Conservation (phyloP, 768 basidiomycete genomes). For the Tulasnella sp. region DNA sequence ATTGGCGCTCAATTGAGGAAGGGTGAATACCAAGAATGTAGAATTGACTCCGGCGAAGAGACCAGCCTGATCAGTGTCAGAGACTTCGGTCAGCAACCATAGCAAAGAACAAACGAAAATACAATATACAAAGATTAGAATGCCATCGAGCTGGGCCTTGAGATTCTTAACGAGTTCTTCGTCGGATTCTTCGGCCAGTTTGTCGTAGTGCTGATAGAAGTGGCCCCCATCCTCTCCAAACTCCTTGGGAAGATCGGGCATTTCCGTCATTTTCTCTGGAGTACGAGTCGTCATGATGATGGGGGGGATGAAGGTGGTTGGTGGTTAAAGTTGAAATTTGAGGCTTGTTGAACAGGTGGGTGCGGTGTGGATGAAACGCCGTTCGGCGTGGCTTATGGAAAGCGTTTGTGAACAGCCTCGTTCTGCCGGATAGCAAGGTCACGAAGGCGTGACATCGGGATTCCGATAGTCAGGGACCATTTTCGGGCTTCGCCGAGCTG, state of each 20-base stretch:
- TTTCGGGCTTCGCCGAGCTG: too few relatives aligned
- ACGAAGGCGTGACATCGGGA: too few relatives aligned
- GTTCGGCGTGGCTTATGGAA: too few relatives aligned
- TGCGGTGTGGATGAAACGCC: too few relatives aligned
- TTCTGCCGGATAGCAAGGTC: too few relatives aligned
- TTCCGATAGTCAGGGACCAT: too few relatives aligned
- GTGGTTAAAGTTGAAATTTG: neutral
- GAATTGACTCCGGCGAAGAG: conserved; percentile 9
- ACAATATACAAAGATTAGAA: neutral
- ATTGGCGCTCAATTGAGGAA: neutral
- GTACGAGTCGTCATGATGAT: neutral
- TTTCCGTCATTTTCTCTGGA: neutral
- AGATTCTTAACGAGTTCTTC: neutral
- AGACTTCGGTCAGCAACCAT: neutral
- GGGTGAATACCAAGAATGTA: neutral
- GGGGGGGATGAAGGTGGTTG: neutral
- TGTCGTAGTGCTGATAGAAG: neutral
- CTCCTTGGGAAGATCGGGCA: neutral
- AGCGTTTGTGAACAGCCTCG: too few relatives aligned
- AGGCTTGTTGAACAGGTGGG: too few relatives aligned
- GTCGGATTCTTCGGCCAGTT: neutral
- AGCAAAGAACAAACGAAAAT: neutral
- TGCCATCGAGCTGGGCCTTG: neutral
- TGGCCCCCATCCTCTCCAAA: neutral
- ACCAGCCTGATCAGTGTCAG: neutral